A percentile compares a stretch with the other conserved stretches of the same genome.
Conservation (phyloP, 1,139 yeast genomes). For the Candida sanyaensis region DNA sequence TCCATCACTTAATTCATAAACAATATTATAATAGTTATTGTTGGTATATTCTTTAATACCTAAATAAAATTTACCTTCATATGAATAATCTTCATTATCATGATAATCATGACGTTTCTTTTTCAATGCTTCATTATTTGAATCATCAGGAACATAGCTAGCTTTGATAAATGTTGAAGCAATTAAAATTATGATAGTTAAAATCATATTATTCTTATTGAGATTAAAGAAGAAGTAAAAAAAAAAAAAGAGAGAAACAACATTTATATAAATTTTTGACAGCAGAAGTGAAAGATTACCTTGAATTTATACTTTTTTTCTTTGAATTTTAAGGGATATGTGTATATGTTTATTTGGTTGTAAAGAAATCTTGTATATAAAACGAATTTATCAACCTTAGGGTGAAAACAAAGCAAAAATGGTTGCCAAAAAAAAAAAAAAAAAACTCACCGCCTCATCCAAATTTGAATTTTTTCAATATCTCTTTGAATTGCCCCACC, state of each 20-base stretch:
- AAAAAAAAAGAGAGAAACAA: neutral
- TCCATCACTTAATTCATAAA: conserved; percentile 7
- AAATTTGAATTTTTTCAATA: too few species aligned
- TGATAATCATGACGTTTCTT: neutral
- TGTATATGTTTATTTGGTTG: too few species aligned
- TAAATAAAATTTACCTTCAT: conserved; percentile 6
- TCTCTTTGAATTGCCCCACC: too few species aligned
- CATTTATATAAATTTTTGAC: neutral
- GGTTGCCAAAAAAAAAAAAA: too few species aligned
- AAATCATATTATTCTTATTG: neutral
- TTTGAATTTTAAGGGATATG: neutral
- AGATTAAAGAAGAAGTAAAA: neutral
- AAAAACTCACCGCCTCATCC: too few species aligned
- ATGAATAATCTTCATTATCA: neutral
- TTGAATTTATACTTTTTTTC: neutral
- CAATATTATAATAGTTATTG: conserved; percentile 3
- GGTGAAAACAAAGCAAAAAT: too few species aligned
- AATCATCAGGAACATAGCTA: neutral
- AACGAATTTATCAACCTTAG: too few species aligned
- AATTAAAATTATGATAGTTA: neutral
- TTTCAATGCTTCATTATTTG: too few species aligned
- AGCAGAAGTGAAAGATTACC: neutral
- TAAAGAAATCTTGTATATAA: too few species aligned
- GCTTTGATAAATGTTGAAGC: neutral
- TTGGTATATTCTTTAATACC: conserved; percentile 6